Base-by-base conservation (phyloP, 2,329 filamentous ascomycete genomes). In the Periconia digitata region DNA sequence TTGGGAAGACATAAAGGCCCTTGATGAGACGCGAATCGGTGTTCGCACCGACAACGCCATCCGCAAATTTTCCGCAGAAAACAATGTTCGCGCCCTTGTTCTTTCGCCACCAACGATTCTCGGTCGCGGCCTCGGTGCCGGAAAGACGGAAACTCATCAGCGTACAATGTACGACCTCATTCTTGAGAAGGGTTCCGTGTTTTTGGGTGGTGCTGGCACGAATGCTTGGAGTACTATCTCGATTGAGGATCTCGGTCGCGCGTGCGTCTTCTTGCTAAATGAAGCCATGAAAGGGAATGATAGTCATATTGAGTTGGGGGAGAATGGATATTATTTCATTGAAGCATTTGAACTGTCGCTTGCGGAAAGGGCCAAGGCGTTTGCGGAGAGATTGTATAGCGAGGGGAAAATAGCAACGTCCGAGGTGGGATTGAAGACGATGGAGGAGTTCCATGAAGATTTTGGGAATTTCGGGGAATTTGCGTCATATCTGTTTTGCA, bases 161-260 rank as follows among this genome's bases (percentile, higher is more conserved):
- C 23, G 23, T 3, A 24, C 23, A 13, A 39, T 40, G 44, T 46
- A 46, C 21, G 44, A 46, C 13, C 24, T 21, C 8, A 34, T 46
- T 10, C 13, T 40, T 16, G 40, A 46, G 44, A 46, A 46, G 16
- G 35, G 36, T 8, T 35, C 44, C 17, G 44, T 23, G 22, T 24
- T 46, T 32, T 16, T 40, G 35, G 35, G 35, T 15, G 44, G 44
- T 15, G 15, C 15, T 3, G 44, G 44, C 5, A 32, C 34, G 3
- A 46, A 46, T 20, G 35, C 21, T 27, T 46, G 44, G 44, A 46
- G 44, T 23, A 32, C 36, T 22, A 40, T 46, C 20, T 46, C 44
- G 6, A 46, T 46, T 23, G 35, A 46, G 29, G 43, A 46, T 21
- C 32, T 44, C 18, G 42, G 42, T 20, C 42, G 42, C 22, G 42